Evolutionary conservation across 768 basidiomycete genomes (phyloP), one percentile per base, ranked within the genome.

Genomic region (Paxillus involutus): DNA sequence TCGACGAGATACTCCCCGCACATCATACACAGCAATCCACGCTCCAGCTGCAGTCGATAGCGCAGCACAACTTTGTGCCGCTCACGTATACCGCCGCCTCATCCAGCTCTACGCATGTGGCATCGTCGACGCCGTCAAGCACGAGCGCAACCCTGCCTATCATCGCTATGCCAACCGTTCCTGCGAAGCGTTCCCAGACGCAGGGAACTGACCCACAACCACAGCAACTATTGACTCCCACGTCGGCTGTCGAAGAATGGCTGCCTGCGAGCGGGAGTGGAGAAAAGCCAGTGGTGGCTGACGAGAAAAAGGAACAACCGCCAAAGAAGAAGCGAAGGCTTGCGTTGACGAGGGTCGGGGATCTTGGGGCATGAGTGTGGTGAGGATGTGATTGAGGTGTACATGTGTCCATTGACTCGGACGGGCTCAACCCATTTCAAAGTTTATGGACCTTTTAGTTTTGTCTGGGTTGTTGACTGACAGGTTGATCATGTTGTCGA

Each of bases 11-110:
- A 52, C 80, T 98, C 2, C 83, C 92, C 0, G 80, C 88, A 4
- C 84, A 96, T 67, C 88, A 91, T 58, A 94, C 87, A 1, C 95
- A 98, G 64, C 95, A 95, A 67, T 89, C 91, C 55, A 84, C 89
- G 5, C 81, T 96, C 17, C 95, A 96, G 69, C 76, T 97, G 30
- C 90, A 94, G 63, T 89, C 89, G 35, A 94, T 97, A 53, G 94
- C 94, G 2, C 88, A 91, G 62, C 84, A 89, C 56, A 85, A 93
- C 64, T 88, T 84, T 3, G 80, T 89, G 36, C 83, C 86, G 3
- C 75, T 87, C 43, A 79, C 81, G 0, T 69, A 47, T 68, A 44
- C 67, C 17, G 13, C 56, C 2, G 56, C 62, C 4, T 37, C 49
- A 7, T 62, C 57, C 16, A 24, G 39, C 3, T 7, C 64, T 13